Conservation (phyloP, 148 eudicot genomes). For the Heliamphora exappendiculata region DNA sequence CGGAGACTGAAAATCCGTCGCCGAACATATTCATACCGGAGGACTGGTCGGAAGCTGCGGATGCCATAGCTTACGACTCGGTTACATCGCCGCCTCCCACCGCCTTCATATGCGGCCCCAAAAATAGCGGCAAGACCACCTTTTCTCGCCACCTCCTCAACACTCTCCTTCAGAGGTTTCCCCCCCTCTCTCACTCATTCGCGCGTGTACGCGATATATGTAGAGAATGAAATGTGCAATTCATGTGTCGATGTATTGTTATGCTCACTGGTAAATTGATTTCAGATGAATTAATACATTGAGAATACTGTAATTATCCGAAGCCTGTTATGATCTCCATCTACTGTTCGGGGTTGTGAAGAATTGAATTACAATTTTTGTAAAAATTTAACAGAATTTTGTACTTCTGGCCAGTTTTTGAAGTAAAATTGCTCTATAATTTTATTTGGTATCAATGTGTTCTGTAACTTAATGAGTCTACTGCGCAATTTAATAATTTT, state of each 20-base stretch:
- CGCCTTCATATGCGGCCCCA: slow-evolving; percentile 72
- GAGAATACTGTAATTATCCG: neutral
- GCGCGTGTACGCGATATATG: no score
- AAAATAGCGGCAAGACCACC: slow-evolving; percentile 84
- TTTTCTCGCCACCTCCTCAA: slow-evolving; percentile 88
- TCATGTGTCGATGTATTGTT: neutral
- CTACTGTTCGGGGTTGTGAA: neutral
- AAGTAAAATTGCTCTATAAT: neutral
- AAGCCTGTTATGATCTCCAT: neutral
- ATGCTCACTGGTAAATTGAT: neutral
- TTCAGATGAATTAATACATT: neutral
- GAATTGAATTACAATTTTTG: no score
- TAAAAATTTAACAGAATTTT: no score
- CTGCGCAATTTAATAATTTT: no score
- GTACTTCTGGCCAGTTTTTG: neutral
- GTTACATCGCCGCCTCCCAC: slow-evolving; percentile 30
- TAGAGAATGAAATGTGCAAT: no score
- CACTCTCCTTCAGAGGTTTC: slow-evolving; percentile 54
- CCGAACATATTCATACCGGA: slow-evolving; percentile 43
- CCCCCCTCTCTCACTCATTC: no score
- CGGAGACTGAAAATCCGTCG: slow-evolving; percentile 21
- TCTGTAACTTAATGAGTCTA: neutral
- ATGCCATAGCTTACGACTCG: slow-evolving; percentile 32
- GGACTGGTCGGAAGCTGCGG: slow-evolving; percentile 64
- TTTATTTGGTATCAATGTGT: neutral